Evolutionary conservation across 495 filamentous ascomycete species (phyloP), one percentile per base, ranked within the genome.

Genomic region (Cairneyella variabilis): DNA sequence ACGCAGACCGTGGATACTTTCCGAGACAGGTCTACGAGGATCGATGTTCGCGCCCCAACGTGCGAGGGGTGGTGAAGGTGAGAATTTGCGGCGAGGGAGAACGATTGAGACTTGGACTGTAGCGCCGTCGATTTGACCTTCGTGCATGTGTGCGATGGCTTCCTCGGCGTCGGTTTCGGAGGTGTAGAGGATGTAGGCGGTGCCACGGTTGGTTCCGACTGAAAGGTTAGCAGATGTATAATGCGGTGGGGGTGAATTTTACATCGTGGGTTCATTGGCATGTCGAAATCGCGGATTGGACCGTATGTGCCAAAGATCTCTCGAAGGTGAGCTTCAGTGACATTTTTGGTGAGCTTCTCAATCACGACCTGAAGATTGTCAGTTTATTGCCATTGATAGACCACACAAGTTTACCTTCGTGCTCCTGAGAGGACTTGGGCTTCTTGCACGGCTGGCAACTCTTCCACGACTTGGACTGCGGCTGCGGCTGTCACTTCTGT

Each of bases 101-200:
- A 97, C 91, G 58, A 97, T 95, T 48, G 91, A 96, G 22, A 99
- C 93, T 59, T 85, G 87, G 66, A 99, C 84, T 17, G 84, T 70
- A 14, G 86, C 79, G 34, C 93, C 95, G 71, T 99, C 93, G 38
- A 99, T 72, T 58, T 97, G 89, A 12, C 90, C 90, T 75, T 99
- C 93, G 66, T 99, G 95, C 95, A 99, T 97, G 64, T 96, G 87
- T 40, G 91, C 83, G 59, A 99, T 95, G 21, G 93, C 93, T 16
- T 83, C 75, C 62, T 96, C 90, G 30, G 93, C 95, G 58, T 90
- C 86, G 39, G 82, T 75, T 32, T 90, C 80, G 45, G 84, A 75
- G 39, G 81, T 69, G 69, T 89, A 99, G 25, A 96, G 71, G 46
- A 98, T 91, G 67, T 97, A 99, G 37, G 93, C 95, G 9, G 92